Conservation (phyloP, 768 basidiomycete species). For the Lyophyllum decastes region DNA sequence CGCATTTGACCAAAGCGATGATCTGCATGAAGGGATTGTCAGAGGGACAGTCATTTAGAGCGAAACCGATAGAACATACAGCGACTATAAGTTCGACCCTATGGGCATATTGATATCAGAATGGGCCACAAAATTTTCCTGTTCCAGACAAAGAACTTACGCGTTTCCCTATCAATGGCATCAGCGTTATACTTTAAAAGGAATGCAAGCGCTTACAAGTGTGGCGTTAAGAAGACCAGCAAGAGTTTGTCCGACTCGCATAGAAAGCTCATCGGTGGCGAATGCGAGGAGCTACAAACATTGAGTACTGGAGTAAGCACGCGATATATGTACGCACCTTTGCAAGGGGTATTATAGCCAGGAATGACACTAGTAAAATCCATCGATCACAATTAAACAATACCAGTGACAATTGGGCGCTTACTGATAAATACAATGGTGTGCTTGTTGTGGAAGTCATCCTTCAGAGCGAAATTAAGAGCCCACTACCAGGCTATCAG, state of each 20-base stretch:
- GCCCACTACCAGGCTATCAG: constrained; percentile 55
- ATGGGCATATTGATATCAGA: neutral
- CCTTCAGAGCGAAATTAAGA: constrained; percentile 58
- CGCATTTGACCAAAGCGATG: constrained; percentile 50
- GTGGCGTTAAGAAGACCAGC: constrained; percentile 88
- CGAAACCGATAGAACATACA: constrained; percentile 43
- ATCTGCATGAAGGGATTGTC: constrained; percentile 32
- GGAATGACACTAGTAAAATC: constrained; percentile 58
- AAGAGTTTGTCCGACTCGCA: constrained; percentile 81
- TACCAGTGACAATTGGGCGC: constrained; percentile 22
- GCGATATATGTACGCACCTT: constrained; percentile 47
- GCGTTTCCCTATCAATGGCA: constrained; percentile 44
- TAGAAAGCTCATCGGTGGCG: constrained; percentile 82
- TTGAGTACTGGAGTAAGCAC: neutral
- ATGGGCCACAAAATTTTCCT: neutral
- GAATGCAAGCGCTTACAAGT: constrained; percentile 45
- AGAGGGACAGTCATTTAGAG: neutral
- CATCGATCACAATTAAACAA: neutral
- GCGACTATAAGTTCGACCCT: constrained; percentile 78
- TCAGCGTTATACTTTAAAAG: constrained; percentile 4
- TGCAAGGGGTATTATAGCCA: constrained; percentile 84
- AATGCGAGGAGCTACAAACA: constrained; percentile 66
- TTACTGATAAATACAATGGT: constrained; percentile 75
- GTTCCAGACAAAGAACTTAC: constrained; percentile 28
- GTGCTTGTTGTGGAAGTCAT: constrained; percentile 36